Evolutionary conservation across 2,329 filamentous ascomycete genomes (phyloP).

Genomic region (Aspergillus luchuensis): DNA sequence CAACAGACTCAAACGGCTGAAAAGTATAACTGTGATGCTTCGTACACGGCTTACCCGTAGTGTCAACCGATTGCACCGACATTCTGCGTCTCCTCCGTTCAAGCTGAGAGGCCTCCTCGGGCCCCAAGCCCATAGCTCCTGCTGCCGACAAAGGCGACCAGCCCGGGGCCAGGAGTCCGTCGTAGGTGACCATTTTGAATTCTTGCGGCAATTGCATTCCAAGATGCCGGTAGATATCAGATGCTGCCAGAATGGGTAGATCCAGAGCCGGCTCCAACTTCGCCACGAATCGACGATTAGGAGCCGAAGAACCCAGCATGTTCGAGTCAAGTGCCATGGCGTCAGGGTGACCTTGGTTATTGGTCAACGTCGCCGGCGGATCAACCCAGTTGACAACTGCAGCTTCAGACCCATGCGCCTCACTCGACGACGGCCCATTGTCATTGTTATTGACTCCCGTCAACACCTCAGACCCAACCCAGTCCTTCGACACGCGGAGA

Average conservation of each 20-base stretch:
- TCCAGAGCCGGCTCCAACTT: slow-evolving; percentile 46
- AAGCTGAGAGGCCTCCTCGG: slow-evolving; percentile 30
- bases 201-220: slow-evolving; percentile 44
- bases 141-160: slow-evolving; percentile 25
- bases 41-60: slow-evolving; percentile 29
- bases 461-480: slow-evolving; percentile 43
- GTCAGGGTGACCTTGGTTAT: slow-evolving; percentile 37
- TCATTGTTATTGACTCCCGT: slow-evolving; percentile 26
- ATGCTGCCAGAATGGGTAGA: slow-evolving; percentile 44
- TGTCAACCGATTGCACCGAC: slow-evolving; percentile 36
- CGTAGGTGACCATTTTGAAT: slow-evolving; percentile 43
- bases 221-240: slow-evolving; percentile 45
- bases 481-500: slow-evolving; percentile 47
- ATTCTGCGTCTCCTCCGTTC: slow-evolving; percentile 37
- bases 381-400: slow-evolving; percentile 44
- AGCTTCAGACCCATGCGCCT: slow-evolving; percentile 26
- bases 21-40: slow-evolving; percentile 48
- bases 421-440: slow-evolving; percentile 26
- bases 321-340: slow-evolving; percentile 42
- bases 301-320: slow-evolving; percentile 39
- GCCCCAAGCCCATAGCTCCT: slow-evolving; percentile 27
- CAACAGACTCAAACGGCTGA: slow-evolving; percentile 44
- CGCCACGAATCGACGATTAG: slow-evolving; percentile 49
- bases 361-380: slow-evolving; percentile 39
- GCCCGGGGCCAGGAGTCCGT: slow-evolving; percentile 41